Conservation (phyloP, 108 stramenopile species). For the Cyclotella baltica region DNA sequence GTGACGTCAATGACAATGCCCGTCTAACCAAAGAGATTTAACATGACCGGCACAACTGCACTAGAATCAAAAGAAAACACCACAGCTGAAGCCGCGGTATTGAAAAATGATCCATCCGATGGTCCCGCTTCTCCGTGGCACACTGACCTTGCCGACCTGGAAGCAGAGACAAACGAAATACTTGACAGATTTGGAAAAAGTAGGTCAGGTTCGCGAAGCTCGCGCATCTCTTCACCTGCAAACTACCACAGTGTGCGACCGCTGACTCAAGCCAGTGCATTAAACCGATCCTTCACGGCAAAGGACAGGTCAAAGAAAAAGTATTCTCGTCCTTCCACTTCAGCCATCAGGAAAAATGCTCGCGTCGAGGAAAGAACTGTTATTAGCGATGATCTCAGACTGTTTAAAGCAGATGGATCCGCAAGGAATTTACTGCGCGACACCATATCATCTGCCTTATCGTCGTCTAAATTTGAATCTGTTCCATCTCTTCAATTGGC, state of each 20-base stretch:
- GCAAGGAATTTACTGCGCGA: constrained; percentile 58
- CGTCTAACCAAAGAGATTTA: too few relatives aligned
- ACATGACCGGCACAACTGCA: too few relatives aligned
- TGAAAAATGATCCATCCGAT: too few relatives aligned
- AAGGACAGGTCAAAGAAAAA: background rate
- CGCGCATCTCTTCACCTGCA: background rate
- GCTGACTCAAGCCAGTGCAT: constrained; percentile 1
- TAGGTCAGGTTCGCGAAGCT: background rate
- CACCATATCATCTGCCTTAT: constrained; percentile 55
- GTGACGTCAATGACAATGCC: too few relatives aligned
- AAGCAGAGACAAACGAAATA: constrained; percentile 13
- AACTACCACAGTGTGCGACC: background rate
- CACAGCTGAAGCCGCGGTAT: too few relatives aligned
- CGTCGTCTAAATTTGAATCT: constrained; percentile 62
- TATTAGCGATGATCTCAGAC: constrained; percentile 11
- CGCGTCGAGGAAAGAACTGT: constrained; percentile 17
- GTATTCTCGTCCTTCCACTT: constrained; percentile 1
- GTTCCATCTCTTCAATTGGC: constrained; percentile 68
- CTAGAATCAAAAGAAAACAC: too few relatives aligned
- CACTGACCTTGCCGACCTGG: constrained; percentile 15
- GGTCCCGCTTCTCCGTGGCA: background rate
- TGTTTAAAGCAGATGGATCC: constrained; percentile 65
- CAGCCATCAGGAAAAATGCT: background rate
- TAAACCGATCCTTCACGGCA: background rate
- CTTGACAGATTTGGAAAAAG: constrained; percentile 12